Conservation (phyloP, 768 basidiomycete species). For the Infundibulicybe gibba region DNA sequence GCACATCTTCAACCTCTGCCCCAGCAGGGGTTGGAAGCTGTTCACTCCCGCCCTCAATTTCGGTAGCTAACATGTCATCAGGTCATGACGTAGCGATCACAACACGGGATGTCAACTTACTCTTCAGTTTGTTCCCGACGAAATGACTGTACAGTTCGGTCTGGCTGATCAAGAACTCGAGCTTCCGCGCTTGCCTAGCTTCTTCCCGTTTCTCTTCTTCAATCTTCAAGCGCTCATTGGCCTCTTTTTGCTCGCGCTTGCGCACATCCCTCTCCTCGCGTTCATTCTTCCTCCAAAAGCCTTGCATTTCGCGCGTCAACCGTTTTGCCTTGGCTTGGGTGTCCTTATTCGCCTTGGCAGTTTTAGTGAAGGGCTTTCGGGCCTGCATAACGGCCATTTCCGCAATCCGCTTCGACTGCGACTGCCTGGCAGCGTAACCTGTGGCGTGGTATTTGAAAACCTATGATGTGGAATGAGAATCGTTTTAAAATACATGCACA, state of each 20-base stretch:
- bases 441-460: conserved; percentile 76
- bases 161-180: conserved; percentile 98
- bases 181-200: conserved; percentile 89
- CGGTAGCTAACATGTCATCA: conserved; percentile 52
- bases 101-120: conserved; percentile 35
- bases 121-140: conserved; percentile 94
- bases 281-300: conserved; percentile 98
- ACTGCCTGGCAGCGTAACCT: conserved; percentile 62
- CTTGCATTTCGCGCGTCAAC: conserved; percentile 92
- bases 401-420: conserved; percentile 74
- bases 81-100: conserved; percentile 9
- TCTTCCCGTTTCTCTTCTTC: conserved; percentile 95
- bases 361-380: conserved; percentile 68
- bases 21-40: conserved; percentile 45
- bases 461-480: conserved; percentile 30
- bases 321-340: conserved; percentile 81
- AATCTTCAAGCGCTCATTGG: conserved; percentile 78
- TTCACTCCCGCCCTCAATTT: conserved; percentile 62
- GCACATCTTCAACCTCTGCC: conserved; percentile 54
- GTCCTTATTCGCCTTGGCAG: conserved; percentile 78
- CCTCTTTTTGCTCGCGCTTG: conserved; percentile 93
- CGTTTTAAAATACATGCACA: not conserved
- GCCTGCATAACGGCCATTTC: conserved; percentile 75
- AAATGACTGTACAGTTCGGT: conserved; percentile 99
- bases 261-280: conserved; percentile 92